A percentile compares a stretch with the other conserved stretches of the same genome.
phyloP scores from a whole-genome alignment of 768 basidiomycete genomes.

The Phaeotremella fagi region DNA sequence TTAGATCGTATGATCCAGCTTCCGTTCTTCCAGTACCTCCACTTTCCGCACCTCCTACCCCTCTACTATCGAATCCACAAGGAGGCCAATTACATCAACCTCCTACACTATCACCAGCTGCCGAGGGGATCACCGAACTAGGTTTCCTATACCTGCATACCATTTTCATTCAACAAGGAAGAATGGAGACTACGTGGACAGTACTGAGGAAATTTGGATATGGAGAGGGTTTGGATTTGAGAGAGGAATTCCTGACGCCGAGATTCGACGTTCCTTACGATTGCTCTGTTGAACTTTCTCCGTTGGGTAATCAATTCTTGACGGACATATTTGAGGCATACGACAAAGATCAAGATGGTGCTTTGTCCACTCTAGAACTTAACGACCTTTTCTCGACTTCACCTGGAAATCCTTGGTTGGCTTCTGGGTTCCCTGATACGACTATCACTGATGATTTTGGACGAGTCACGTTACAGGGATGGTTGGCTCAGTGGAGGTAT shows the following conservation, averaged over 20 bases:
- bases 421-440: conserved; percentile 84
- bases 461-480: conserved; percentile 91
- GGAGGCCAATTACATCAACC: conserved; percentile 26
- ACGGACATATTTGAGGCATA: conserved; percentile 93
- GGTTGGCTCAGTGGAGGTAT: conserved; percentile 98
- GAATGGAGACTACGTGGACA: conserved; percentile 97
- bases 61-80: conserved; percentile 16
- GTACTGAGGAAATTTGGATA: conserved; percentile 93
- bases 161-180: conserved; percentile 89
- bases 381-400: conserved; percentile 87
- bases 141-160: conserved; percentile 95
- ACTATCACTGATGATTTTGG: conserved; percentile 81
- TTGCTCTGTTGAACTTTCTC: conserved; percentile 91
- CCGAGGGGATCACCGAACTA: conserved; percentile 73
- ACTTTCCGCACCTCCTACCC: conserved; percentile 31
- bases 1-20: conserved; percentile 69
- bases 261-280: conserved; percentile 91
- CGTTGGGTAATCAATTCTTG: conserved; percentile 92
- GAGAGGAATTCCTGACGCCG: conserved; percentile 79
- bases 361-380: conserved; percentile 74
- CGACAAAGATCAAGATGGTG: conserved; percentile 98
- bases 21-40: conserved; percentile 57
- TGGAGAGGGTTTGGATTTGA: conserved; percentile 83
- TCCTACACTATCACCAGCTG: conserved; percentile 28
- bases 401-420: conserved; percentile 93